phyloP scores from a whole-genome alignment of 2,329 filamentous ascomycete genomes.

The Shiraia sp. region DNA sequence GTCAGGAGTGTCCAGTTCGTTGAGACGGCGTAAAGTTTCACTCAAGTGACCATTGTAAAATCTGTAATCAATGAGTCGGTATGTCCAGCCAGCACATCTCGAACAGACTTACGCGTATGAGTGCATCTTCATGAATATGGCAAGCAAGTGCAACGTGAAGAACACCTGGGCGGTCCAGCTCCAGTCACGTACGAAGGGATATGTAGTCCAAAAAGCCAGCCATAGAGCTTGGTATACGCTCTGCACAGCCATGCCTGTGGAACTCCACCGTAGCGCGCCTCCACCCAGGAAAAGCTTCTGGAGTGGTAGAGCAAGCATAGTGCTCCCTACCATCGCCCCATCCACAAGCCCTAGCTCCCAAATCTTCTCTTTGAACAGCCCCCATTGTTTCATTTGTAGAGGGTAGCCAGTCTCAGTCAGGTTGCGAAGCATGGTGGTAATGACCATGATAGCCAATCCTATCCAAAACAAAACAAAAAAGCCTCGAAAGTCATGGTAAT shows the following conservation, averaged over 20 bases:
- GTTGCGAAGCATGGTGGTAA: constrained; percentile 91
- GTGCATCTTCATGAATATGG: constrained; percentile 98
- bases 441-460: constrained; percentile 91
- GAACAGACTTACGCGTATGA: constrained; percentile 68
- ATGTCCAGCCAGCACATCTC: background rate
- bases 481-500: constrained; percentile 91
- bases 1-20: constrained; percentile 76
- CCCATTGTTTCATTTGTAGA: constrained; percentile 84
- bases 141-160: constrained; percentile 85
- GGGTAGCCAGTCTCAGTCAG: constrained; percentile 91
- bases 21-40: constrained; percentile 80
- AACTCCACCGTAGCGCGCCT: constrained; percentile 69
- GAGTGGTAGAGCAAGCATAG: constrained; percentile 71
- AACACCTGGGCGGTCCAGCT: constrained; percentile 98
- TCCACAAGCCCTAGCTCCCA: constrained; percentile 86
- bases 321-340: constrained; percentile 79
- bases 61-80: constrained; percentile 16
- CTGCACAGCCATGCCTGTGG: constrained; percentile 79
- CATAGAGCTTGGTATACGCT: constrained; percentile 79
- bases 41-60: constrained; percentile 97
- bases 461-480: constrained; percentile 99
- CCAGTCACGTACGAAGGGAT: constrained; percentile 86
- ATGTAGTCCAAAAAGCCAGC: constrained; percentile 79
- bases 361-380: constrained; percentile 82
- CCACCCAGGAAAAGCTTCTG: constrained; percentile 68